Percentiles rank a stretch among this genome's conserved stretches.
Conservation (phyloP, 2,329 filamentous ascomycete species). For the Ophiocordyceps polyrhachis-furcata region DNA sequence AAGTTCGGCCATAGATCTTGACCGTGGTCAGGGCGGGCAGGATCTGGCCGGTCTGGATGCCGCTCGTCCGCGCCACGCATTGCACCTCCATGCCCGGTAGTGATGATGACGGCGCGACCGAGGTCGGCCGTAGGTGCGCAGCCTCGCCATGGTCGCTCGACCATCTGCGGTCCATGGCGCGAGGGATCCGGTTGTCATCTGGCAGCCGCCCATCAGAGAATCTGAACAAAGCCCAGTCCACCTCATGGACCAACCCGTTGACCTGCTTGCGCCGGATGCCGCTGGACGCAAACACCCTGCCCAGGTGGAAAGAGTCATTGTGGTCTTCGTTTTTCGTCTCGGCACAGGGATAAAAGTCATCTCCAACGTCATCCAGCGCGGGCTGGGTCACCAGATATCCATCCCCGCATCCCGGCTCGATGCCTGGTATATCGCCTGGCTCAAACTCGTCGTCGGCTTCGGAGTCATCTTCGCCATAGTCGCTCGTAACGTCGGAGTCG, state of each 20-base stretch:
- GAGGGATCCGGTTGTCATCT: slow-evolving; percentile 49
- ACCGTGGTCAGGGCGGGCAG: slow-evolving; percentile 63
- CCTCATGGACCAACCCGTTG: slow-evolving; percentile 64
- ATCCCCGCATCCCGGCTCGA: slow-evolving; percentile 56
- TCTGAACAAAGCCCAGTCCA: slow-evolving; percentile 86
- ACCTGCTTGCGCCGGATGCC: slow-evolving; percentile 63
- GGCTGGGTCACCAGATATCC: slow-evolving; percentile 78
- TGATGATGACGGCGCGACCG: slow-evolving; percentile 36
- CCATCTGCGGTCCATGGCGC: slow-evolving; percentile 3
- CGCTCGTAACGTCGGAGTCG: slow-evolving; percentile 33
- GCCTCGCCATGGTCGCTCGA: slow-evolving; percentile 10
- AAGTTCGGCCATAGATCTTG: slow-evolving; percentile 68
- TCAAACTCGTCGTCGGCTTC: slow-evolving; percentile 34
- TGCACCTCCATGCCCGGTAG: slow-evolving; percentile 66
- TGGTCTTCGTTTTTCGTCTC: slow-evolving; percentile 64
- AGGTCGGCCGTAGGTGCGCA: slow-evolving; percentile 29
- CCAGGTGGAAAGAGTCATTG: slow-evolving; percentile 60
- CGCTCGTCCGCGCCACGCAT: slow-evolving; percentile 74
- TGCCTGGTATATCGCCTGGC: slow-evolving; percentile 59
- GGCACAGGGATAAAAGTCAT: slow-evolving; percentile 61
- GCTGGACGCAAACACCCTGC: slow-evolving; percentile 75
- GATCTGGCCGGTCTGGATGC: slow-evolving; percentile 62
- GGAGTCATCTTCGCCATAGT: slow-evolving; percentile 32
- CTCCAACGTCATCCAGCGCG: slow-evolving; percentile 69
- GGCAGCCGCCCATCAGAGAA: slow-evolving; percentile 56